Base-by-base conservation (phyloP, 495 filamentous ascomycete genomes). In the Lepidopterella palustris region DNA sequence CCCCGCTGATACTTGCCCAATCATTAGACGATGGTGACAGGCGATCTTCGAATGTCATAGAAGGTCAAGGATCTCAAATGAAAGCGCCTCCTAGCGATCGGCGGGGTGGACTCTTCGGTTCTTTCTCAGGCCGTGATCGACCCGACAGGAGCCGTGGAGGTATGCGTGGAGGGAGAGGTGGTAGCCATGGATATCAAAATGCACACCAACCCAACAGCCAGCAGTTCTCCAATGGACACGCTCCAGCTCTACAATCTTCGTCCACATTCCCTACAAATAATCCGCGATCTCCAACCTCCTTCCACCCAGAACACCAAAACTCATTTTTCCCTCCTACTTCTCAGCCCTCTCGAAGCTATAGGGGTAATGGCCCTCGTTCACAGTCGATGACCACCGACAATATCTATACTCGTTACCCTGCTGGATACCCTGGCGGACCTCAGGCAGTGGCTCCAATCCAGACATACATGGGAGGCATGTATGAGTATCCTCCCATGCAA, bases 401-500 rank as follows among this genome's bases (percentile, higher is more conserved):
- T 40, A 59, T 67, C 49, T 74, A 72, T 59, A 54, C 55, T 9
- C 68, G 70, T n/a, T 54, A 50, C 13, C 42, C 55, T 10, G 52
- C 35, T 31, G 50, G 49, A 6, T 71, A 71, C 40, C 54, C 60
- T 53, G 51, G 51, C 29, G 64, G 59, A 26, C 62, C 63, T 21
- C 62, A 62, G 13, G 57, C 58, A 31, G 26, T 65, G 5, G 25
- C 65, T 18, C 65, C 63, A 0, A 55, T 70, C 15, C 69, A 70
- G 35, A 61, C 67, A 27, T 74, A 58, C 53, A 48, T 64, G 29
- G 56, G 57, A 20, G 59, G 45, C 5, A 67, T 63, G 59, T 68
- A 68, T 28, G 62, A 68, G 39, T 65, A 60, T 48, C 48, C 77
- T 48, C 59, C 72, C 45, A 72, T 80, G 62, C 82, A 83, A 58